Base-by-base conservation (phyloP, 768 basidiomycete genomes). In the Saitozyma podzolica region DNA sequence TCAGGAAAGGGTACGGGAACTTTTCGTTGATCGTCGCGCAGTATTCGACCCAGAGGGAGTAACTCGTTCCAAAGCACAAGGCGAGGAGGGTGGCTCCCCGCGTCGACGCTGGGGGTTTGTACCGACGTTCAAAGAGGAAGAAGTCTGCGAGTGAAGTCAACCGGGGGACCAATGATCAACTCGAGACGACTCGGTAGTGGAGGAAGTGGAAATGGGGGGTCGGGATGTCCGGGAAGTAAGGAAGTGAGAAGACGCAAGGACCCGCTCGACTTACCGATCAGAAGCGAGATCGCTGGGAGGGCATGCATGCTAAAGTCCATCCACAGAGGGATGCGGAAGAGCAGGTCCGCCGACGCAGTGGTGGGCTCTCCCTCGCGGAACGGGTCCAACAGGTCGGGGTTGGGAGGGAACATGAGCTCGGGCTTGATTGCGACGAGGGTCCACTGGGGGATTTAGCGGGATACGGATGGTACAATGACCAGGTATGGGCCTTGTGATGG, bases 1-100 rank as follows among this genome's bases (percentile, higher is more conserved):
- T 89, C 61, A 92, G 81, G 81, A 92, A 92, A 0, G 91, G 91
- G 78, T 92, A 92, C 37, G 90, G 89, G 80, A 91, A 90, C 3
- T 71, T 74, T 6, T 84, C 85, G 63, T 89, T 90, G 74, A 81
- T 83, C 8, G 72, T 78, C 0, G 86, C 86, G 64, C 86, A 88
- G 65, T 85, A 84, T 68, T 92, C 91, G 1, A 86, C 85, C 83
- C 88, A 90, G 9, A 74, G 77, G 0, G 80, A 80, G 66, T 92
- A 92, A 80, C 84, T 83, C 13, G 80, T 20, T 8, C 82, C 72
- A 49, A 80, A 81, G 0, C 75, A 9, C 8, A 66, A 57, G 0
- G 81, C 78, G 5, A 83, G 56, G 0, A 73, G 19, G 8, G 80
- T 60, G 0, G 82, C 82, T 11, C 79, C 80, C 41, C 68, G 69